Conservation (phyloP, 805 yeast genomes). For the Cyberlindnera sargentensis region DNA sequence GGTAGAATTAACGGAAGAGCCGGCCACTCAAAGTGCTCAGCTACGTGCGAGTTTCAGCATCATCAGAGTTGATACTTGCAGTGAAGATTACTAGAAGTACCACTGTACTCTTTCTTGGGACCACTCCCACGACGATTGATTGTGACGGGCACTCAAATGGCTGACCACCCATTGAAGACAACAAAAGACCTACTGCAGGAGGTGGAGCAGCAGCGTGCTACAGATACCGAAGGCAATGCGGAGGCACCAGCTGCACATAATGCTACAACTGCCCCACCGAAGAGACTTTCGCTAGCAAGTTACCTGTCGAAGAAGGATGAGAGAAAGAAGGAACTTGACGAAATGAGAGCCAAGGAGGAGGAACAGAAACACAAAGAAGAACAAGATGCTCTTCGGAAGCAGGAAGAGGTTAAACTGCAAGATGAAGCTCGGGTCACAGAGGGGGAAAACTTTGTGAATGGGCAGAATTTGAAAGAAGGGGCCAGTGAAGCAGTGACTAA, state of each 20-base stretch:
- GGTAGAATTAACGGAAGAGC: too few relatives aligned
- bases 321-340: slow-evolving; percentile 8
- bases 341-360: slow-evolving; percentile 2
- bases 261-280: not conserved
- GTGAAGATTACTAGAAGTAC: too few relatives aligned
- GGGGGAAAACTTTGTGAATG: too few relatives aligned
- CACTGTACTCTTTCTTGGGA: too few relatives aligned
- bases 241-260: not conserved
- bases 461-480: too few relatives aligned
- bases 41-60: too few relatives aligned
- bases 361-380: slow-evolving; percentile 1
- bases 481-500: too few relatives aligned
- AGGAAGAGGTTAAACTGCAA: not conserved
- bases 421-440: too few relatives aligned
- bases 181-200: slow-evolving; percentile 29
- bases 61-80: too few relatives aligned
- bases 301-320: slow-evolving; percentile 10
- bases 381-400: slow-evolving; percentile 2
- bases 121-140: too few relatives aligned
- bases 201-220: slow-evolving; percentile 29
- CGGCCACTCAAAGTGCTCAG: too few relatives aligned
- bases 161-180: slow-evolving; percentile 12
- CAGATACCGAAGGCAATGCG: slow-evolving; percentile 6
- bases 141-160: too few relatives aligned
- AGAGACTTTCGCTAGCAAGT: slow-evolving; percentile 11